Base-by-base conservation (phyloP, 352 stramenopile species). In the Phytophthora kernoviae region DNA sequence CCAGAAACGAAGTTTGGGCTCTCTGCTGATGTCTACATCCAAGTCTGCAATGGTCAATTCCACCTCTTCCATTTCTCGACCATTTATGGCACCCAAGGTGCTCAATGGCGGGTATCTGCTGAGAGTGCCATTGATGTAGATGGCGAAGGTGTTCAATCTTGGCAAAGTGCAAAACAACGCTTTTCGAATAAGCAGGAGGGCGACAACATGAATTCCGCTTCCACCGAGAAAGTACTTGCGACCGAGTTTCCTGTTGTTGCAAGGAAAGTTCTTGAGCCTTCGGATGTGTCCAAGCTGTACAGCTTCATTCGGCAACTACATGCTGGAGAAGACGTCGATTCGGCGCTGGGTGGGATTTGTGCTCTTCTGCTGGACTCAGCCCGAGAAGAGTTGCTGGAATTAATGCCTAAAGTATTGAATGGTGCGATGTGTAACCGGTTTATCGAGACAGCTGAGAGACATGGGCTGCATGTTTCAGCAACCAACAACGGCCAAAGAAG, bases 371-470 rank as follows among this genome's bases (percentile, higher is more conserved):
- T 60, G 9, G 21, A 64, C n/a, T 62, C 77, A 12, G 60, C 60
- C 2, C 71, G 77, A 33, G 67, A 74, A 54, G 77, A 91, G 47
- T 54, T 94, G 3, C 43, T 90, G 14, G 71, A 79, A 18, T 54
- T 91, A 42, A 81, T 94, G 64, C 77, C 82, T 2, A 80, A 87
- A 46, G 75, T 94, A 7, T 55, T 94, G 34, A 81, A 64, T 21
- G 64, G 52, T 15, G 41, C 62, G 4, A 79, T 90, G 51, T 66
- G 71, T 20, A 41, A 68, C 12, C 70, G 58, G 8, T 90, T 93
- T 60, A 55, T 89, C 14, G 57, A 70, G 22, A 67, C 54, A 40
- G 77, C 75, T 2, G 72, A 34, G n/a, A 52, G 54, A 15, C 62
- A 60, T 24, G 81, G 73, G 0, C 70, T 92, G 22, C 22, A 68